Evolutionary conservation across 495 filamentous ascomycete genomes (phyloP).

Genomic region (Podospora pseudocomata): DNA sequence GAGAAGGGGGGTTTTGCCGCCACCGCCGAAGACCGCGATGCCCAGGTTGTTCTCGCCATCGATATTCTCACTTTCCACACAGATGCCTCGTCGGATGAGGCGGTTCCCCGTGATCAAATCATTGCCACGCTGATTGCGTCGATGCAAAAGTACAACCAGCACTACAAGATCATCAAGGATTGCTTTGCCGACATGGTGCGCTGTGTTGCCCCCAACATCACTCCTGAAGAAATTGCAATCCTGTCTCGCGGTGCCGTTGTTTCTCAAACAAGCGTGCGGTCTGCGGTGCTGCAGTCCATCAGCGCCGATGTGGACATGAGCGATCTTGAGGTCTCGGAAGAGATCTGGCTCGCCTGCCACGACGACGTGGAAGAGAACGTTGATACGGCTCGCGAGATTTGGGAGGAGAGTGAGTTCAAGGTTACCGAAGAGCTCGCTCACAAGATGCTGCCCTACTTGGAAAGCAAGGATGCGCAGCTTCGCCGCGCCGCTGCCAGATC

Average conservation of each 20-base stretch:
- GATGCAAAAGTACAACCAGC: constrained; percentile 86
- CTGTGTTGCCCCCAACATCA: constrained; percentile 73
- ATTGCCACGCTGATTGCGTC: constrained; percentile 65
- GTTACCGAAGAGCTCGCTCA: constrained; percentile 59
- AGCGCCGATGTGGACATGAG: constrained; percentile 87
- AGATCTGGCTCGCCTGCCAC: constrained; percentile 90
- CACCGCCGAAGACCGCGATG: constrained; percentile 71
- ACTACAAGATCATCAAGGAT: constrained; percentile 92
- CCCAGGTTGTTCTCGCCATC: constrained; percentile 83
- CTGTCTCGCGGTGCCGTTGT: constrained; percentile 74
- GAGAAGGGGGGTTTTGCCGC: constrained; percentile 72
- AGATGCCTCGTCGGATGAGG: constrained; percentile 62
- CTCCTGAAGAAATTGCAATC: constrained; percentile 60
- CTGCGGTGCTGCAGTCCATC: constrained; percentile 85
- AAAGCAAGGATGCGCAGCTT: constrained; percentile 71
- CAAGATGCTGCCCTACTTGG: constrained; percentile 71
- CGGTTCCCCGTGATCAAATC: constrained; percentile 71
- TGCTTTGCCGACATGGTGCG: constrained; percentile 79
- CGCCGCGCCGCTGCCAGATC: constrained; percentile 79
- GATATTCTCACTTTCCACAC: constrained; percentile 89
- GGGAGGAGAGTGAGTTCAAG: constrained; percentile 87
- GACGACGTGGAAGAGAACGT: constrained; percentile 86
- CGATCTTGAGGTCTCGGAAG: constrained; percentile 76
- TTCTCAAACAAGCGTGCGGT: constrained; percentile 71
- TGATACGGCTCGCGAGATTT: constrained; percentile 79